Base-by-base conservation (phyloP, 1,284 basidiomycete genomes). In the Ceratobasidium papillatum region DNA sequence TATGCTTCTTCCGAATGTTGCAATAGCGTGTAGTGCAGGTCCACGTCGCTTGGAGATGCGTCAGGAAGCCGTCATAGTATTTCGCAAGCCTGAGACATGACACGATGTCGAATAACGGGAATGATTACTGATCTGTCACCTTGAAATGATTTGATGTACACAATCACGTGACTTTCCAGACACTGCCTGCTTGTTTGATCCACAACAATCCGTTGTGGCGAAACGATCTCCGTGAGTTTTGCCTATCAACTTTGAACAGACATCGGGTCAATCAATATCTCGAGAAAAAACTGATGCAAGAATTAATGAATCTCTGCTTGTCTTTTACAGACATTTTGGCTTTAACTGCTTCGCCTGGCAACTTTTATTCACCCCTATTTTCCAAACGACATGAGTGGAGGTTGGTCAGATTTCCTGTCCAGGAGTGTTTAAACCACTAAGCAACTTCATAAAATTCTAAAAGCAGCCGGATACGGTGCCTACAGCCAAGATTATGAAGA, bases 401-500 rank as follows among this genome's bases (percentile, higher is more conserved):
- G 69, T 72, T 32, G 22, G 69, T 56, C 17, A 22, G 11, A 9
- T 61, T 43, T 27, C 22, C 3, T 43, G 5, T 58, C 36, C 19
- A 8, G 19, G 17, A 17, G 22, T 12, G 19, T n/a, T 34, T 25
- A 25, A 9, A 27, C 3, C 54, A 32, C 52, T 47, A 54, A 47
- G 54, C 19, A 22, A 19, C n/a, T 54, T 9, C 47, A 14, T 12
- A 27, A 3, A 17, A 22, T 52, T 32, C 12, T 47, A 5, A 17
- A 38, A 32, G 17, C 36, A 72, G 69, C 69, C 41, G 69, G 69
- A n/a, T 72, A 72, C 25, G 58, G 58, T 25, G 69, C 69, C 38
- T 72, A 72, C 34, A 72, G 69, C n/a, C 69, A 72, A 22, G 69
- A 72, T 32, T 72, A 66, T 51, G 77, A 72, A 49, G 71, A 75